Conservation (phyloP, 306 rosid genomes). For the Cucurbita pepo region DNA sequence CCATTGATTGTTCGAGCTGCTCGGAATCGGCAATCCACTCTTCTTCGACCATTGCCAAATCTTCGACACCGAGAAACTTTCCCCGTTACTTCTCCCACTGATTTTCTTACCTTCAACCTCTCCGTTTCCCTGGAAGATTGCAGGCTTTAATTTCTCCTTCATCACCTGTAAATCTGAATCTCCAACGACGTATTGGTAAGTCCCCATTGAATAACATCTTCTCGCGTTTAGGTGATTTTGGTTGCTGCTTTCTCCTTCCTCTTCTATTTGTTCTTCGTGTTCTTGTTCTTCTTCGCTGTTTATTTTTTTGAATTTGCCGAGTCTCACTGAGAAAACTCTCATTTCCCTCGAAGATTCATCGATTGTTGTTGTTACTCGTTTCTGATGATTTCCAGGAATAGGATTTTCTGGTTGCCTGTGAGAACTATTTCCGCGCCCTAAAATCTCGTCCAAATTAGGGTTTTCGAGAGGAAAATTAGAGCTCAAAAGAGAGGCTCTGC, state of each 20-base stretch:
- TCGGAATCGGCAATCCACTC: slow-evolving; percentile 16
- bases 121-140: slow-evolving; percentile 8
- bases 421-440: slow-evolving; percentile 19
- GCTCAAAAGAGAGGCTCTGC: slow-evolving; percentile 37
- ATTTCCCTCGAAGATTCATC: slow-evolving; percentile 25
- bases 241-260: slow-evolving; percentile 11
- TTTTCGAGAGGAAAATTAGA: slow-evolving; percentile 18
- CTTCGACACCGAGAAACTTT: slow-evolving; percentile 88
- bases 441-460: slow-evolving; percentile 15
- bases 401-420: neutral
- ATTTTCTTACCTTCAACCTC: slow-evolving; percentile 54
- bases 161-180: slow-evolving; percentile 46
- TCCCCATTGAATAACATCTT: slow-evolving; percentile 89
- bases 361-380: neutral
- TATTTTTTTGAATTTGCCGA: slow-evolving; percentile 53
- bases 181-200: slow-evolving; percentile 55
- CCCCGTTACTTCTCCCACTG: slow-evolving; percentile 28
- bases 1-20: slow-evolving; percentile 19
- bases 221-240: slow-evolving; percentile 38
- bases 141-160: neutral
- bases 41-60: slow-evolving; percentile 84
- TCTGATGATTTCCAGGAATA: slow-evolving; percentile 11
- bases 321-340: slow-evolving; percentile 66
- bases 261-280: slow-evolving; percentile 16
- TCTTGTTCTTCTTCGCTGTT: slow-evolving; percentile 6